Conservation (phyloP, 2,329 filamentous ascomycete genomes). For the Scopulariopsis brevicaulis region DNA sequence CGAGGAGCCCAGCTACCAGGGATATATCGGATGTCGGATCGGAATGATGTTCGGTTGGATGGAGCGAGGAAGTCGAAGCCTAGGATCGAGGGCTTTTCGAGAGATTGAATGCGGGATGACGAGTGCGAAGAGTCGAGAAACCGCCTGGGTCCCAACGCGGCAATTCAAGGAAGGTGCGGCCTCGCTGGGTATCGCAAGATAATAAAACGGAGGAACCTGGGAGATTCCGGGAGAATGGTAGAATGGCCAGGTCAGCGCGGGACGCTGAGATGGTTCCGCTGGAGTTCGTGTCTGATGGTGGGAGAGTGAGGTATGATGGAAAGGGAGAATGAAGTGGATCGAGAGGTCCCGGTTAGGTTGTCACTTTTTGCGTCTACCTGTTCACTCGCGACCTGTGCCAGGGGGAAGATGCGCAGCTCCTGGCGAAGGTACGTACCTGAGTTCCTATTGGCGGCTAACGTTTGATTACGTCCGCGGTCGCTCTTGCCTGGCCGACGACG, state of each 20-base stretch:
- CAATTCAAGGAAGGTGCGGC: not conserved
- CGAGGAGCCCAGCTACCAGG: not conserved
- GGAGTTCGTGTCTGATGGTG: not conserved
- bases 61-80: not conserved
- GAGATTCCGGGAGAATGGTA: not conserved
- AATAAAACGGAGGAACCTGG: not conserved
- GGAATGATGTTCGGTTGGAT: not conserved
- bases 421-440: not conserved
- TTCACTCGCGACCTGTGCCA: slow-evolving; percentile 5
- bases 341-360: slow-evolving; percentile 2
- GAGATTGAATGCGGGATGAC: not conserved
- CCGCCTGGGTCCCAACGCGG: slow-evolving; percentile 5
- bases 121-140: slow-evolving; percentile 1
- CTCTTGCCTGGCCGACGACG: not conserved
- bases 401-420: slow-evolving; percentile 1
- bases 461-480: not conserved
- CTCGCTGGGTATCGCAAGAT: slow-evolving; percentile 3
- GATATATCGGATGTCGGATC: not conserved
- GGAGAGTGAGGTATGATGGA: not conserved
- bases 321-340: slow-evolving; percentile 1
- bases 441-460: not conserved
- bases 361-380: slow-evolving; percentile 6
- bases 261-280: not conserved
- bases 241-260: not conserved
- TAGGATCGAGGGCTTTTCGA: not conserved